Conservation (phyloP, 2,329 filamentous ascomycete genomes). For the Amylocarpus encephaloides region DNA sequence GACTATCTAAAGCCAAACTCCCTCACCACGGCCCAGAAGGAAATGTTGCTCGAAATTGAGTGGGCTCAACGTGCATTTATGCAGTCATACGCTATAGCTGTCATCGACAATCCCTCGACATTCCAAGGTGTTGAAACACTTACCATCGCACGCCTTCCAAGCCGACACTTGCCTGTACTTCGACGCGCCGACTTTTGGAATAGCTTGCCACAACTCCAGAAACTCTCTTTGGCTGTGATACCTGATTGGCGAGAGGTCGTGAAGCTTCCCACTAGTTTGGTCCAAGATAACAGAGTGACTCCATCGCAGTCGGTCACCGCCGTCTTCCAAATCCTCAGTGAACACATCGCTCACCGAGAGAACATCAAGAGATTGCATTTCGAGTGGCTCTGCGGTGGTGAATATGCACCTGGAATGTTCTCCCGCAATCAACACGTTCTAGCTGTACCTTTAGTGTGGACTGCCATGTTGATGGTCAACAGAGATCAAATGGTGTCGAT, state of each 20-base stretch:
- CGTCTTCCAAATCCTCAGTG: conserved; percentile 47
- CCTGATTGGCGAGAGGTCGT: conserved; percentile 59
- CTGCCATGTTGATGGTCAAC: conserved; percentile 31
- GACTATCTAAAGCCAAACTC: conserved; percentile 40
- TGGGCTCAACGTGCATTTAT: conserved; percentile 65
- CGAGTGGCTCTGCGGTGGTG: conserved; percentile 63
- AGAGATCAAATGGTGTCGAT: conserved; percentile 27
- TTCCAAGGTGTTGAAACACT: conserved; percentile 52
- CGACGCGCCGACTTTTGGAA: conserved; percentile 56
- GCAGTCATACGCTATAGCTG: conserved; percentile 58
- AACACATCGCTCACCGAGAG: conserved; percentile 40
- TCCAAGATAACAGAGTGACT: conserved; percentile 42
- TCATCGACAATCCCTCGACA: conserved; percentile 51
- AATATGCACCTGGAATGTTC: conserved; percentile 54
- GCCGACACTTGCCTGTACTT: conserved; percentile 50
- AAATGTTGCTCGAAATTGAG: conserved; percentile 61
- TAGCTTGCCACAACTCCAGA: conserved; percentile 46
- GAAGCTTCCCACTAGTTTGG: conserved; percentile 44
- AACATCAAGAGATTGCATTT: conserved; percentile 55
- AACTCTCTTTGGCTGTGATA: conserved; percentile 53
- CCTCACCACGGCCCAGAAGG: conserved; percentile 57
- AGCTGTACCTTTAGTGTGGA: conserved; percentile 47
- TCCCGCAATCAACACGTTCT: conserved; percentile 58
- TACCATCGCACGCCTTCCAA: conserved; percentile 59
- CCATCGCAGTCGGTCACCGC: conserved; percentile 45